Evolutionary conservation across 208 protist species (phyloP).

Genomic region (Leishmania tarentolae): DNA sequence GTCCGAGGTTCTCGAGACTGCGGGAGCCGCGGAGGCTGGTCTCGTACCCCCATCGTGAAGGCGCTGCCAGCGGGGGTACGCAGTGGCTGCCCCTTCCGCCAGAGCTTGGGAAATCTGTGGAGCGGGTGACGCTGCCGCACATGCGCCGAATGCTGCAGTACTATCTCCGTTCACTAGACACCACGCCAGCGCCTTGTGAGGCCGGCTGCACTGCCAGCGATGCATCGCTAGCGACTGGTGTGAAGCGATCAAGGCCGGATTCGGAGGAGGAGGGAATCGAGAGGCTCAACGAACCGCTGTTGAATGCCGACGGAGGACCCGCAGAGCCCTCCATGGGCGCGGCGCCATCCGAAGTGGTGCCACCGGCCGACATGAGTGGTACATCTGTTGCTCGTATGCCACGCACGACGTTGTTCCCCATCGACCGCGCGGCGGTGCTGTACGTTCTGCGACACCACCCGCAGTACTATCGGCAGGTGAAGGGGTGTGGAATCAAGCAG

Average conservation of each 20-base stretch:
- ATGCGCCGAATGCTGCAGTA: constrained; percentile 63
- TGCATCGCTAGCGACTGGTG: not conserved
- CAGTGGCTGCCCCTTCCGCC: constrained; percentile 26
- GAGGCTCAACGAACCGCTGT: not conserved
- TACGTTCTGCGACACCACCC: constrained; percentile 75
- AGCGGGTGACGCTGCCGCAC: constrained; percentile 35
- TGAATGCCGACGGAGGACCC: not conserved
- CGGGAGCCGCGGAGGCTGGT: constrained; percentile 8
- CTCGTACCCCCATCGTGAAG: not conserved
- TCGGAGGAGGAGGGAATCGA: not conserved
- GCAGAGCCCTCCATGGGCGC: not conserved
- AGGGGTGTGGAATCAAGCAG: constrained; percentile 65
- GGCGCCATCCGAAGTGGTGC: not conserved
- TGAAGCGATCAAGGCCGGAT: not conserved
- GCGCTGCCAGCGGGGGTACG: not conserved
- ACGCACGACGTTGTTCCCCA: constrained; percentile 49
- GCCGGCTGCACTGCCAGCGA: not conserved
- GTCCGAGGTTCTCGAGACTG: constrained; percentile 15
- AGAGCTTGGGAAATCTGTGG: constrained; percentile 22
- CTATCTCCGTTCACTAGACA: constrained; percentile 41
- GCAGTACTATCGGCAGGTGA: constrained; percentile 55
- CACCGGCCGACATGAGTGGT: not conserved
- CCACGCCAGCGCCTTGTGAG: not conserved
- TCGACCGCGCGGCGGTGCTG: constrained; percentile 46
- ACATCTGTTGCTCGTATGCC: not conserved